These are phyloP conservation scores for Testicularia cyperi DNA, from an alignment of 1,284 basidiomycete genomes.

Conservation along the genomic window DNA sequence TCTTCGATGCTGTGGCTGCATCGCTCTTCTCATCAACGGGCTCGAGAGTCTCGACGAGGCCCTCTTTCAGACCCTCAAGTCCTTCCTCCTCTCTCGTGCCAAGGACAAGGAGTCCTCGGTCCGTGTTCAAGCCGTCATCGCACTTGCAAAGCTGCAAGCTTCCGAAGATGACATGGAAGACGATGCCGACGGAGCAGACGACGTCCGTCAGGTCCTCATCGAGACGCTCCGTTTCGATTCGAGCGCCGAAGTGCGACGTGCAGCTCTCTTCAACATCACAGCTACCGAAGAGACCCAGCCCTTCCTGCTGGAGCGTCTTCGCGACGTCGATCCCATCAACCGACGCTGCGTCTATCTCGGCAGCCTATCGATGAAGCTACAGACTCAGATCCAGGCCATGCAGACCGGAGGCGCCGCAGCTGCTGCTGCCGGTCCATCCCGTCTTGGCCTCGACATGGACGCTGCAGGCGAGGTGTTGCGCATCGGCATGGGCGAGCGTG, in stretches of 20 bases:
- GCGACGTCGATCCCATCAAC: conserved; percentile 80
- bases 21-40: conserved; percentile 50
- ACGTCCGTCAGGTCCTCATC: conserved; percentile 70
- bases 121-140: conserved; percentile 80
- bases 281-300: conserved; percentile 68
- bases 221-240: conserved; percentile 74
- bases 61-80: conserved; percentile 71
- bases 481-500: conserved; percentile 84
- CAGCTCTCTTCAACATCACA: conserved; percentile 78
- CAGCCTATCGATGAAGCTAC: conserved; percentile 34
- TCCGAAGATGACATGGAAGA: conserved; percentile 60
- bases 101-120: conserved; percentile 83
- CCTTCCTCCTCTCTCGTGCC: conserved; percentile 73
- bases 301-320: conserved; percentile 74
- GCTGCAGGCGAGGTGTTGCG: conserved; percentile 43
- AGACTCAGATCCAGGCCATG: conserved; percentile 16
- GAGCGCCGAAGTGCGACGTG: conserved; percentile 81
- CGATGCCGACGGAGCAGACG: conserved; percentile 67
- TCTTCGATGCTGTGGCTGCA: conserved; percentile 77
- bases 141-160: conserved; percentile 78
- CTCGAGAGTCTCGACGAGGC: conserved; percentile 69
- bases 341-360: conserved; percentile 78
- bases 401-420: conserved; percentile 5
- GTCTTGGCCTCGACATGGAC: conserved; percentile 43
- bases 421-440: conserved; percentile 23